These are phyloP conservation scores for Isabelozyma rhagii DNA, from an alignment of 805 yeast genomes.

Conservation along the genomic window DNA sequence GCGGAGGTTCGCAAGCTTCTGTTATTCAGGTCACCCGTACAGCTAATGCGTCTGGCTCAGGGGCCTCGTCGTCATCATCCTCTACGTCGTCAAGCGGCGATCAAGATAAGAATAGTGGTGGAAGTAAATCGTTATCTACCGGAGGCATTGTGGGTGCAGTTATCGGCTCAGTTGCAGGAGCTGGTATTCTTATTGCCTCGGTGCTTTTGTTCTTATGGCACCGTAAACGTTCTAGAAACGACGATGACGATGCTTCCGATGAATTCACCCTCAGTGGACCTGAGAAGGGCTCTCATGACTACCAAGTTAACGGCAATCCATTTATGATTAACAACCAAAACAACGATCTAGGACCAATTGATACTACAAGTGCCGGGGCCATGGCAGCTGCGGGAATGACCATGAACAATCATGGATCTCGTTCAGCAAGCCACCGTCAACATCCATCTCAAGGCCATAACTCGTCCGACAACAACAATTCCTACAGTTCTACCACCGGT, in stretches of 20 bases:
- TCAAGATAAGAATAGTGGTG: conserved; percentile 10
- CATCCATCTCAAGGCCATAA: neutral
- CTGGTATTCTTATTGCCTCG: conserved; percentile 27
- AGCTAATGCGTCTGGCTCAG: conserved; percentile 3
- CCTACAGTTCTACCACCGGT: conserved; percentile 13
- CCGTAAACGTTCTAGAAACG: conserved; percentile 33
- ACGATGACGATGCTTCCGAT: conserved; percentile 43
- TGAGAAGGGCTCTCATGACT: conserved; percentile 11
- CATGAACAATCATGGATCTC: neutral
- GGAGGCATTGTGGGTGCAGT: conserved; percentile 44
- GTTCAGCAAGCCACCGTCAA: neutral
- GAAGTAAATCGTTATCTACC: conserved; percentile 21
- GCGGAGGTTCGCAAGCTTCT: conserved; percentile 5
- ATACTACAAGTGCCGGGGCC: conserved; percentile 8
- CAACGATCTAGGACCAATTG: conserved; percentile 8
- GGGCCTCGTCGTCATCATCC: conserved; percentile 14
- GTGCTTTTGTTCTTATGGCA: conserved; percentile 40
- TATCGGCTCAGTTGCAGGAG: conserved; percentile 40
- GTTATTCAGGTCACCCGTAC: conserved; percentile 1
- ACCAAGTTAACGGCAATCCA: conserved; percentile 17
- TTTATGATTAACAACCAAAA: conserved; percentile 19
- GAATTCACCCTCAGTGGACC: conserved; percentile 30
- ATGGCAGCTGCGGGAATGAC: conserved; percentile 2
- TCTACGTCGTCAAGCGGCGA: conserved; percentile 15
- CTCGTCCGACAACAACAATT: conserved; percentile 6